Evolutionary conservation across 2,329 filamentous ascomycete species (phyloP).

Genomic region (Fusarium equiseti): DNA sequence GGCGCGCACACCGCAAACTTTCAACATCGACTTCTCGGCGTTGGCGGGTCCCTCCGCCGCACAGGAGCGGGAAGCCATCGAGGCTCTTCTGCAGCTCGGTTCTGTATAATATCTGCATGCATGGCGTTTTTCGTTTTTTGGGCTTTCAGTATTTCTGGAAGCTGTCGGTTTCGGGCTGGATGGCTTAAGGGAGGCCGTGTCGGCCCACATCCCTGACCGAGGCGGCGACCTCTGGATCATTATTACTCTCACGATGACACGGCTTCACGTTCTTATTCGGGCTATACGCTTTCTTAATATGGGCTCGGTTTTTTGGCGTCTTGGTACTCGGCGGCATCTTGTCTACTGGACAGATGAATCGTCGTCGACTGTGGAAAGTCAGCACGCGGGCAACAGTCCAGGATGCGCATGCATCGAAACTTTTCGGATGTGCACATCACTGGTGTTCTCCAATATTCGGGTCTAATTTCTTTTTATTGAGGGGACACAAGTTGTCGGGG

Average conservation of each 20-base stretch:
- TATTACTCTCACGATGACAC: slow-evolving; percentile 52
- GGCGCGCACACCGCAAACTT: slow-evolving; percentile 64
- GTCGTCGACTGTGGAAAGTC: slow-evolving; percentile 34
- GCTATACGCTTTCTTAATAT: slow-evolving; percentile 24
- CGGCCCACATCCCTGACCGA: slow-evolving; percentile 47
- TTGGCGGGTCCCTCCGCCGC: slow-evolving; percentile 69
- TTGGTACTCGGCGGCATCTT: slow-evolving; percentile 39
- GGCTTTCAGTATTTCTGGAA: slow-evolving; percentile 39
- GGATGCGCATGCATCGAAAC: slow-evolving; percentile 9
- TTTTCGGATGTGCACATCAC: slow-evolving; percentile 12
- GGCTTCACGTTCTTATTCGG: slow-evolving; percentile 38
- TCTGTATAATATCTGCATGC: slow-evolving; percentile 76
- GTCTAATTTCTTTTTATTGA: slow-evolving; percentile 39
- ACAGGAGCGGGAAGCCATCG: slow-evolving; percentile 84
- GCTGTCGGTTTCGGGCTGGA: slow-evolving; percentile 47
- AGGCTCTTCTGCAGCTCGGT: slow-evolving; percentile 83
- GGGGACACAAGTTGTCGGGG: slow-evolving; percentile 24
- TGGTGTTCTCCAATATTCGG: slow-evolving; percentile 16
- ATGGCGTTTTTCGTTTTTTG: slow-evolving; percentile 60
- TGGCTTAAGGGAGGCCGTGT: slow-evolving; percentile 50
- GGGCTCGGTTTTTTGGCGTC: slow-evolving; percentile 43
- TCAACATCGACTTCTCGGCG: slow-evolving; percentile 65
- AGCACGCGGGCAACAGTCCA: slow-evolving; percentile 14
- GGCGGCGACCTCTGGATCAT: slow-evolving; percentile 51
- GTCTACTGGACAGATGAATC: slow-evolving; percentile 25